Evolutionary conservation across 176 grass and related monocot genomes (phyloP).

Genomic region (Tillandsia leiboldiana): DNA sequence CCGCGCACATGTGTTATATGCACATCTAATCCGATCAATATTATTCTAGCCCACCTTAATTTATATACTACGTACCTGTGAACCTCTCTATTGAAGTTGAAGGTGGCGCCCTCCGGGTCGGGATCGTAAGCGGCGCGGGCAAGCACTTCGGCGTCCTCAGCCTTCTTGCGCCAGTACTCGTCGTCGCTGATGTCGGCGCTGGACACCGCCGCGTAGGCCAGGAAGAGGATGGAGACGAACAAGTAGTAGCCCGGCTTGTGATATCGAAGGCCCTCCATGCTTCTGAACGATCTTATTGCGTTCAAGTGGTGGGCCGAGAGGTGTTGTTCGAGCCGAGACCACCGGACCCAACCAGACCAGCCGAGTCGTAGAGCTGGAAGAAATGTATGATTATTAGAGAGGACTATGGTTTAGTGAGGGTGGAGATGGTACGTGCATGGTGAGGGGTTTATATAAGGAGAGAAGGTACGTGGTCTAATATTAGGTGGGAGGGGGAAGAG

Average conservation of each 20-base stretch:
- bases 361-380: neutral
- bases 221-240: constrained; percentile 17
- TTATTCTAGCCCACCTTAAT: neutral
- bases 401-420: neutral
- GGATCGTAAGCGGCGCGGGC: constrained; percentile 26
- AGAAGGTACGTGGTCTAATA: neutral
- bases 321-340: neutral
- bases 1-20: neutral
- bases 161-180: constrained; percentile 46
- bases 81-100: constrained; percentile 40
- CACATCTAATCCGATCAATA: neutral
- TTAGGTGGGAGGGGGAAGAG: neutral
- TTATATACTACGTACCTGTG: constrained; percentile 17
- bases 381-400: neutral
- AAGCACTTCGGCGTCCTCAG: constrained; percentile 13
- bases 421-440: neutral
- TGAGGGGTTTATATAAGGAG: constrained; percentile 7
- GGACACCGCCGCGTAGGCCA: neutral
- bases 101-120: constrained; percentile 26
- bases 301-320: neutral
- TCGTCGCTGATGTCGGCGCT: constrained; percentile 20
- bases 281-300: neutral
- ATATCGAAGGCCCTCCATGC: neutral
- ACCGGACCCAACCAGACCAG: neutral
- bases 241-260: neutral